phyloP scores from a whole-genome alignment of 257 asterid species.

The Henckelia pumila region DNA sequence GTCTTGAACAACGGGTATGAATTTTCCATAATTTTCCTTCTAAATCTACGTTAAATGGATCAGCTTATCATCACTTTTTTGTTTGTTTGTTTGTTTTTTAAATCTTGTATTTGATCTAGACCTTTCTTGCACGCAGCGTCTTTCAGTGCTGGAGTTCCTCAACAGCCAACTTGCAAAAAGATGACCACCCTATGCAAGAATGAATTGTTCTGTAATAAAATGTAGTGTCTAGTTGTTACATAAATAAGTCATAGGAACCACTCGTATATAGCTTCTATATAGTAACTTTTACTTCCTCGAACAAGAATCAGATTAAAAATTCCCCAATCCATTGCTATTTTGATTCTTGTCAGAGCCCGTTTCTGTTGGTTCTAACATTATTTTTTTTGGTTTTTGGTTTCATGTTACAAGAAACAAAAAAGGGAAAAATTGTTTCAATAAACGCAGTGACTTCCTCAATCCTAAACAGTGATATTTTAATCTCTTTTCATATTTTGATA shows the following conservation, averaged over 20 bases:
- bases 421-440: too few relatives aligned
- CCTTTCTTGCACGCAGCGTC: slow-evolving; percentile 55
- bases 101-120: slow-evolving; percentile 15
- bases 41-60: neutral
- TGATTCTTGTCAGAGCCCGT: too few relatives aligned
- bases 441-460: too few relatives aligned
- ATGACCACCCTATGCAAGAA: slow-evolving; percentile 19
- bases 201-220: slow-evolving; percentile 28
- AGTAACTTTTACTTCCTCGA: neutral
- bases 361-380: too few relatives aligned
- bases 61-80: neutral
- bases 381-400: too few relatives aligned
- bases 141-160: slow-evolving; percentile 71
- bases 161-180: slow-evolving; percentile 51
- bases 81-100: neutral
- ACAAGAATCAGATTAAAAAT: neutral
- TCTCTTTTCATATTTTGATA: too few relatives aligned
- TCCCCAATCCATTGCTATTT: too few relatives aligned
- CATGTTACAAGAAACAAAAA: too few relatives aligned
- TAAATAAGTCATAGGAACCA: slow-evolving; percentile 24
- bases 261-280: neutral
- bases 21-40: neutral
- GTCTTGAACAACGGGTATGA: slow-evolving; percentile 69
- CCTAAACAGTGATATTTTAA: too few relatives aligned
- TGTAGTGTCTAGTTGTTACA: slow-evolving; percentile 36